phyloP scores from a whole-genome alignment of 306 rosid species.

The Quercus parvula region DNA sequence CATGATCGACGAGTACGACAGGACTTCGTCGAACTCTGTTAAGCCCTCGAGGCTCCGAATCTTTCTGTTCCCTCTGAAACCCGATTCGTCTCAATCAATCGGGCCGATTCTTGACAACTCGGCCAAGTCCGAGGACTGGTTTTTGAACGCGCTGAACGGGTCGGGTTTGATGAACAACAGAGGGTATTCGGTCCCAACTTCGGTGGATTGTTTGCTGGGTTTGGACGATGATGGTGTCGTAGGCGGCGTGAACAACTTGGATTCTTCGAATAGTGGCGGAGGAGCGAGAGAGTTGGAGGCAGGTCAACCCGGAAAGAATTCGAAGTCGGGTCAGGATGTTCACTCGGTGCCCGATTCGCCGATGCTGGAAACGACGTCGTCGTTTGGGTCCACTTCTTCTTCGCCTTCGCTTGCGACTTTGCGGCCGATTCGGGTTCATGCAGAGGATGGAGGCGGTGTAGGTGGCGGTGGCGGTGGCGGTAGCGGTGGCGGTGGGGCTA shows the following conservation, averaged over 20 bases:
- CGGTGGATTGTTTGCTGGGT: constrained; percentile 74
- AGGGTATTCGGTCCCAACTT: constrained; percentile 78
- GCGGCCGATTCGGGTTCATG: constrained; percentile 91
- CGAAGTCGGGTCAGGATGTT: constrained; percentile 68
- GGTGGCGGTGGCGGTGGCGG: constrained; percentile 31
- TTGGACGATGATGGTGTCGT: constrained; percentile 58
- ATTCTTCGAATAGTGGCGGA: constrained; percentile 18
- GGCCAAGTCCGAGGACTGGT: constrained; percentile 79
- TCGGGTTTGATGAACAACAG: constrained; percentile 46
- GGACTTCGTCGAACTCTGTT: constrained; percentile 40
- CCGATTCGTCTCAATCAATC: constrained; percentile 80
- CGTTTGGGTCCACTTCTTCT: constrained; percentile 90
- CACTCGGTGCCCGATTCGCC: constrained; percentile 98
- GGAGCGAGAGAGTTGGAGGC: constrained; percentile 40
- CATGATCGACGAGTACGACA: constrained; percentile 96
- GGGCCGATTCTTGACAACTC: constrained; percentile 71
- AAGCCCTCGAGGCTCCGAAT: constrained; percentile 78
- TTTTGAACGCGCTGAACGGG: constrained; percentile 64
- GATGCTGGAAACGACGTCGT: constrained; percentile 83
- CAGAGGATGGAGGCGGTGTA: constrained; percentile 48
- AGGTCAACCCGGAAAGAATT: constrained; percentile 49
- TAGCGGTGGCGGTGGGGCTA: constrained; percentile 33
- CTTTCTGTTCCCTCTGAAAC: constrained; percentile 60
- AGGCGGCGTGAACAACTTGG: constrained; percentile 38
- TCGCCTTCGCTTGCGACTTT: constrained; percentile 80